A percentile compares a stretch with the other conserved stretches of the same genome.
phyloP scores from a whole-genome alignment of 2,329 filamentous ascomycete species.

The Aspergillus texensis region DNA sequence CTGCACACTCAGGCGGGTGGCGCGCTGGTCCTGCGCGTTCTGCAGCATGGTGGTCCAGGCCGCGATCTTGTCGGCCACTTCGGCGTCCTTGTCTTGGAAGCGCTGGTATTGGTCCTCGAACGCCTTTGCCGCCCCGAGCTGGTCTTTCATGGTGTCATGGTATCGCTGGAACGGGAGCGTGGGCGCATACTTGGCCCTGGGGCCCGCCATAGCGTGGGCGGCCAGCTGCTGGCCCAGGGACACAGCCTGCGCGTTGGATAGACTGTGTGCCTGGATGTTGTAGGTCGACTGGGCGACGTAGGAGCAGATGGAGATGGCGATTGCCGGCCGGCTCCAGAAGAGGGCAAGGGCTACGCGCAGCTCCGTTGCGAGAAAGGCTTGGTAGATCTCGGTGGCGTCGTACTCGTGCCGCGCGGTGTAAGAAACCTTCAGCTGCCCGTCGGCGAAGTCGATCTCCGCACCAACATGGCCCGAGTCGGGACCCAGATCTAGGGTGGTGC shows the following conservation, averaged over 20 bases:
- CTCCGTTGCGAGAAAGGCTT: constrained; percentile 8
- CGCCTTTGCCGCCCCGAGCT: not conserved
- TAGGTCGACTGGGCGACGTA: constrained; percentile 3
- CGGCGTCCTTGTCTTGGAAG: not conserved
- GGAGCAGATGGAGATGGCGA: constrained; percentile 6
- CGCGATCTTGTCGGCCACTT: not conserved
- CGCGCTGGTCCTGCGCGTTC: not conserved
- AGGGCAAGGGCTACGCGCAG: constrained; percentile 9
- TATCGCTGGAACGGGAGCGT: not conserved
- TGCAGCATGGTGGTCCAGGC: not conserved
- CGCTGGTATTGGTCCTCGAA: not conserved
- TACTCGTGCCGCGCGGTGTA: not conserved
- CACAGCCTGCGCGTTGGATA: constrained; percentile 6
- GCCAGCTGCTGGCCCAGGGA: constrained; percentile 12
- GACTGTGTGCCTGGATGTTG: not conserved
- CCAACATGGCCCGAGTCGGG: not conserved
- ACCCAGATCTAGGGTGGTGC: not conserved
- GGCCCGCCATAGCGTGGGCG: constrained; percentile 5
- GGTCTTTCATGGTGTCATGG: not conserved
- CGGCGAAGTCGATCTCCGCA: not conserved
- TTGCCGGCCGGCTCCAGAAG: constrained; percentile 7
- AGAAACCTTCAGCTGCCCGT: not conserved
- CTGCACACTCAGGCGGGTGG: not conserved
- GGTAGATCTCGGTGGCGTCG: not conserved
- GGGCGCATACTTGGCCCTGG: constrained; percentile 1